Evolutionary conservation across 2,329 filamentous ascomycete species (phyloP), one percentile per base, ranked within the genome.

Genomic region (Sporothrix schenckii): DNA sequence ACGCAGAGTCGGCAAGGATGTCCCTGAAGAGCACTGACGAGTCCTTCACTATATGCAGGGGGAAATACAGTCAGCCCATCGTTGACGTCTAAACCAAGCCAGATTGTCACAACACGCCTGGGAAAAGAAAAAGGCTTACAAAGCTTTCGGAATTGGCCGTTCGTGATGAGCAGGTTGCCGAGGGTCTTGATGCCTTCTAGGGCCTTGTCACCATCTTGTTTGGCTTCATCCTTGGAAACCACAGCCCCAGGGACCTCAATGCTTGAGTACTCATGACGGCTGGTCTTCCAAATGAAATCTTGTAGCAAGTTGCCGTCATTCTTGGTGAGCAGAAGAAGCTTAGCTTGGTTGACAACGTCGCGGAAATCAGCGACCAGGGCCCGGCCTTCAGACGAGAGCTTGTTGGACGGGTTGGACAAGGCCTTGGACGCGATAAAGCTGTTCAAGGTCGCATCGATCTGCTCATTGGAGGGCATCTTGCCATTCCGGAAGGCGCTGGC

Each of bases 261-360:
- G 67, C 86, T 84, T 76, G 85, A 89, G 68, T 89, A 87, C 68
- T 89, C 88, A 73, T 95, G 89, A 61, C 91, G 86, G 77, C 93
- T 89, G 0, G 93, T 94, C 78, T 97, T 92, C 91, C 92, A 99
- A 81, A 98, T 92, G 81, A 99, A 98, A 77, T 99, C 94, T 78
- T 99, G 95, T 24, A 99, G 83, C 71, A 98, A 82, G 77, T 99
- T 93, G 78, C 94, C 95, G 72, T 97, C 88, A 78, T 99, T 99
- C 87, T 98, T 99, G 82, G 91, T 91, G 34, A 99, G 84, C 10
- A 98, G 83, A 14, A 99, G 86, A 70, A 89, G 82, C 84, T 97
- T 96, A 71, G 94, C 91, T 79, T 95, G 88, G 76, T 91, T 88
- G 60, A 99, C 89, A 67, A 97, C 92, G 69, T 92, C 85, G 72